Evolutionary conservation across 495 filamentous ascomycete species (phyloP), one percentile per base, ranked within the genome.

Genomic region (Elasticomyces elasticus): DNA sequence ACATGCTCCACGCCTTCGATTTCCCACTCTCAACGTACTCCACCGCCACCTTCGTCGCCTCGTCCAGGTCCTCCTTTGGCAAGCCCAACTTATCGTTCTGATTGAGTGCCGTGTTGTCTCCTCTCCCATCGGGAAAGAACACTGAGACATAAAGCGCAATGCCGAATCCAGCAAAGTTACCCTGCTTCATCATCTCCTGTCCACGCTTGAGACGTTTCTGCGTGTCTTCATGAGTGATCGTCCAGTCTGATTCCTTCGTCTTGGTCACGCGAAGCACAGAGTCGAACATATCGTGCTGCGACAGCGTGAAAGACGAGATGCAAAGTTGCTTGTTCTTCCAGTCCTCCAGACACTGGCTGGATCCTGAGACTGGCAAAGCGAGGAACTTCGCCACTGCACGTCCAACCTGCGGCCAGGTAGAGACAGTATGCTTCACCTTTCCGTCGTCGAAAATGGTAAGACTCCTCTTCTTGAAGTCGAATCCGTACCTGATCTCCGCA

Each of bases 21-120:
- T 30, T 44, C 15, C 50, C 50, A 28, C 35, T 44, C 25, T 17
- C 22, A 35, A 20, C 20, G 12, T 31, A 52, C 33, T 52, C 38
- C 19, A 65, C 52, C 31, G 53, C 62, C 17, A 27, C 44, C 65
- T 63, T 71, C 0, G 78, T 83, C 5, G 63, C 64, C 61, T 78
- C 78, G 60, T 84, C 81, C 53, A 86, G 52, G 56, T 81, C 74
- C 67, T 86, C 82, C 57, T 69, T 62, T 10, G 76, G 72, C 54
- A 86, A 61, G 0, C 72, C 79, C 24, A 86, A 66, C 25, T 71
- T 38, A 5, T 64, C 66, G 56, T 85, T 85, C 10, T 66, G 61
- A 50, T 74, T 43, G 0, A 53, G 68, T 6, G 49, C 50, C 50
- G 71, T 67, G 49, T 64, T 71, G 47, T 78, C 63, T 0, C 73